These are phyloP conservation scores for Penicillium sp. DNA, from an alignment of 2,329 filamentous ascomycete species.

Conservation along the genomic window DNA sequence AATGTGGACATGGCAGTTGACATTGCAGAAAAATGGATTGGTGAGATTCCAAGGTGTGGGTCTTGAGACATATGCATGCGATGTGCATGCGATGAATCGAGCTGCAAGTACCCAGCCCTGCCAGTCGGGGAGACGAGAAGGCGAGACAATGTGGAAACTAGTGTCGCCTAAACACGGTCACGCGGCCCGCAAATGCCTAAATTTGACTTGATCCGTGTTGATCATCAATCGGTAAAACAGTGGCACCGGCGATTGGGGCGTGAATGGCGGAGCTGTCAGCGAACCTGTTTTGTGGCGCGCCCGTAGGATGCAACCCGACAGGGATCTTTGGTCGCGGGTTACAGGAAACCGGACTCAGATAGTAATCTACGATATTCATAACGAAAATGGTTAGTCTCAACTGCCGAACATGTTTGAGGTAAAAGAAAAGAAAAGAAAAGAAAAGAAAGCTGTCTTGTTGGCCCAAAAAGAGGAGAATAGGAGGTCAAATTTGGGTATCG, in stretches of 20 bases:
- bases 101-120: conserved; percentile 3
- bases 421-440: conserved; percentile 13
- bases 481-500: conserved; percentile 35
- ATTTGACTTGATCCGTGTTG: conserved; percentile 4
- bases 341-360: conserved; percentile 51
- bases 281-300: conserved; percentile 17
- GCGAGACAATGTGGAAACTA: conserved; percentile 9
- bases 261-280: conserved; percentile 9
- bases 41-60: background rate
- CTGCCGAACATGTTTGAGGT: conserved; percentile 20
- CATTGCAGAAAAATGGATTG: background rate
- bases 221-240: conserved; percentile 10
- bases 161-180: conserved; percentile 14
- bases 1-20: background rate
- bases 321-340: conserved; percentile 26
- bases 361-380: conserved; percentile 43
- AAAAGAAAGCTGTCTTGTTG: conserved; percentile 3
- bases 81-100: conserved; percentile 1
- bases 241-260: conserved; percentile 8
- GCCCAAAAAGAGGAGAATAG: conserved; percentile 9
- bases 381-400: conserved; percentile 35
- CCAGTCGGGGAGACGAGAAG: background rate
- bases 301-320: conserved; percentile 23
- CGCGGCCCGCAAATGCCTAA: conserved; percentile 3
- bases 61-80: background rate